Base-by-base conservation (phyloP, 768 basidiomycete genomes). In the Crucibulum laeve region DNA sequence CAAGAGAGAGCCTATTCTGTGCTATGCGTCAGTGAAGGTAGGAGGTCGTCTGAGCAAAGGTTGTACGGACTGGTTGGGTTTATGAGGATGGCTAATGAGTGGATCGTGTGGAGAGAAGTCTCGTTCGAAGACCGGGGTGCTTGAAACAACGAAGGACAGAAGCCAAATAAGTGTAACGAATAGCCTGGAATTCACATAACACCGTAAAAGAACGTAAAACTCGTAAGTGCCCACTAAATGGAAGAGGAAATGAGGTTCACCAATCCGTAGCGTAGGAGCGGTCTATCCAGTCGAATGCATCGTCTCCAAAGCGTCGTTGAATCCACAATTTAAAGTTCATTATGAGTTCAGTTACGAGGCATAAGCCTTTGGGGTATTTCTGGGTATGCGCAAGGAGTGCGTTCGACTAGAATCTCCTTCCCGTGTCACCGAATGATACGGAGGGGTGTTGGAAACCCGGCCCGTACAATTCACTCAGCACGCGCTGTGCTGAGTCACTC, bases 201-300 rank as follows among this genome's bases (percentile, higher is more conserved):
- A n/a, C n/a, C n/a, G n/a, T n/a, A n/a, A n/a, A n/a, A n/a, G n/a
- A n/a, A n/a, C n/a, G n/a, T n/a, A n/a, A n/a, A n/a, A n/a, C n/a
- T n/a, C n/a, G n/a, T n/a, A n/a, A n/a, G n/a, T n/a, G n/a, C n/a
- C n/a, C n/a, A n/a, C n/a, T 23, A 17, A n/a, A 13, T 15, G 8
- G 4, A 17, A 6, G 17, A 21, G 5, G 22, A 7, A 28, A 34
- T 5, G 24, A 18, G 4, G 35, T 54, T 51, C 53, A 76, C 81
- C 82, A 84, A 55, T 84, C 82, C 4, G 70, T 41, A 8, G 70
- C 18, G 53, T 82, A 82, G 8, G 73, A 67, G 45, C 59, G 56
- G 48, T 71, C 64, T 30, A 67, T 57, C 73, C 73, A 74, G 35
- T 65, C 61, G 18, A 74, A 46, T 25, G 71, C 50, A 32, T 66